Evolutionary conservation across 148 eudicot species (phyloP).

Genomic region (Chenopodium quinoa): DNA sequence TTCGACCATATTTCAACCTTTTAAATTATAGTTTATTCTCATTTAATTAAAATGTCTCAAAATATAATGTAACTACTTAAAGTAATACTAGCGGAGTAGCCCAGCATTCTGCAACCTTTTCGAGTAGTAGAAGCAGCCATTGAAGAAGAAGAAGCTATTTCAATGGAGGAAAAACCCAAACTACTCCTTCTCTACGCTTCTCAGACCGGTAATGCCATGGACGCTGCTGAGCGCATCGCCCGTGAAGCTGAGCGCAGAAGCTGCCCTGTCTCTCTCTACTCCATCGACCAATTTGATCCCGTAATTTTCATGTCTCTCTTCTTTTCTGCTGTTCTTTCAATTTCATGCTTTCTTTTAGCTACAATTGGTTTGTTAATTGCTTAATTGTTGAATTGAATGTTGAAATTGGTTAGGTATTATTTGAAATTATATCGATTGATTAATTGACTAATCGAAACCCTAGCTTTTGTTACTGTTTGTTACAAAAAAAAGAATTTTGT

Average conservation of each 20-base stretch:
- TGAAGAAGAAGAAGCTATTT: constrained; percentile 8
- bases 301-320: constrained; percentile 33
- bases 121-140: not conserved
- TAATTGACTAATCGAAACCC: not conserved
- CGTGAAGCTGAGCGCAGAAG: constrained; percentile 81
- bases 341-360: not conserved
- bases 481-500: not conserved
- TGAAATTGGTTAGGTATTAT: not conserved
- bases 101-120: not conserved
- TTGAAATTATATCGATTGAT: not conserved
- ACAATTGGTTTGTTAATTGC: not conserved
- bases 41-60: too few relatives aligned
- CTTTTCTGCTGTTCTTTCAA: not conserved
- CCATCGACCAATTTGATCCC: constrained; percentile 66
- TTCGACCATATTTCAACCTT: too few relatives aligned
- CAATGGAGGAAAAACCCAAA: constrained; percentile 51
- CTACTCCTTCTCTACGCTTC: constrained; percentile 66
- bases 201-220: constrained; percentile 81
- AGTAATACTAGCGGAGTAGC: not conserved
- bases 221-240: constrained; percentile 74
- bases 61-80: too few relatives aligned
- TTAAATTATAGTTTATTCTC: too few relatives aligned
- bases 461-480: not conserved
- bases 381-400: not conserved
- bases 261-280: constrained; percentile 58